Evolutionary conservation across 2,329 filamentous ascomycete species (phyloP).

Genomic region (Dothiorella sarmentorum): DNA sequence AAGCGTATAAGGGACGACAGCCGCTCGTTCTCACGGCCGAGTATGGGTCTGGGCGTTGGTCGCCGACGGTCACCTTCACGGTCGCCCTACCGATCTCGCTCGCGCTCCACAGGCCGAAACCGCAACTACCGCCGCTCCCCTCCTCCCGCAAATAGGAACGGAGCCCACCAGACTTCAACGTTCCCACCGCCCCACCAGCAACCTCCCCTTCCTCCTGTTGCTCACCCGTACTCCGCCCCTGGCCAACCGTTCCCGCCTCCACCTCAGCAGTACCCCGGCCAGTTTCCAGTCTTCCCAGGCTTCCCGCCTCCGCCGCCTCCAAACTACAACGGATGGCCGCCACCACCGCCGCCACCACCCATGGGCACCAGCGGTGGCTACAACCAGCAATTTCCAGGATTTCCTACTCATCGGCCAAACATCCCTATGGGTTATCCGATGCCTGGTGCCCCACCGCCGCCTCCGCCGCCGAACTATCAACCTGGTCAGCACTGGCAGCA

Average conservation of each 20-base stretch:
- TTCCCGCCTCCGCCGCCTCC: constrained; percentile 11
- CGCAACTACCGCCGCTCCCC: constrained; percentile 11
- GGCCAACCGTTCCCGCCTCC: constrained; percentile 1
- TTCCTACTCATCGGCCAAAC: constrained; percentile 9
- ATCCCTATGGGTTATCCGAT: constrained; percentile 16
- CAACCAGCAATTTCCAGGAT: constrained; percentile 4
- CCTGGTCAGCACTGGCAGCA: constrained; percentile 10
- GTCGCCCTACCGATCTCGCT: neutral
- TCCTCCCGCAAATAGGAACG: constrained; percentile 6
- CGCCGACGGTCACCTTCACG: neutral
- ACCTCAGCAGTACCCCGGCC: constrained; percentile 1
- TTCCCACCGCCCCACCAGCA: constrained; percentile 9
- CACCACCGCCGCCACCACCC: constrained; percentile 12
- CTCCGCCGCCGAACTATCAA: neutral
- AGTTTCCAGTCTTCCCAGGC: neutral
- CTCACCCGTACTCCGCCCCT: neutral
- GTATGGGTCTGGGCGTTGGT: neutral
- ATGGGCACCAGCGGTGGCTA: neutral
- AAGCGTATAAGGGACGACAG: constrained; percentile 13
- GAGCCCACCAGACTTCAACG: neutral
- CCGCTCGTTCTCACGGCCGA: constrained; percentile 9
- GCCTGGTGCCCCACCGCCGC: constrained; percentile 1
- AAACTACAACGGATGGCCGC: constrained; percentile 19
- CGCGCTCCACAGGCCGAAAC: neutral
- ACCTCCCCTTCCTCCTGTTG: too few relatives aligned